Percentiles rank a stretch among this genome's conserved stretches.
These are phyloP conservation scores for Rhizopus arrhizus DNA, from an alignment of 371 early-diverging fungal genomes.

Conservation along the genomic window DNA sequence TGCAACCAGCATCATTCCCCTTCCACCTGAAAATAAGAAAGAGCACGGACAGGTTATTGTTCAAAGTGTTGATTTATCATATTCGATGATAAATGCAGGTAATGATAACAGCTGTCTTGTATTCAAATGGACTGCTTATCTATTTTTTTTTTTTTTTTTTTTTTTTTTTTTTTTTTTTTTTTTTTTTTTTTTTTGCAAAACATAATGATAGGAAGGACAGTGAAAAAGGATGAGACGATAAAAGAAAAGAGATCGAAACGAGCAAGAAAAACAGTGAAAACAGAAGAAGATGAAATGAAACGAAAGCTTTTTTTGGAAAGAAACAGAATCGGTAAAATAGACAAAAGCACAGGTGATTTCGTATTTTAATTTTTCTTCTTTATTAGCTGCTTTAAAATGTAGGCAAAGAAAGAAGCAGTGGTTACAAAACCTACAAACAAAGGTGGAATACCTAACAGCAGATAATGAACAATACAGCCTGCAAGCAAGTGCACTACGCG, in stretches of 20 bases:
- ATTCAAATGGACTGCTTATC: not conserved
- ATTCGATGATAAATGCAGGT: not conserved
- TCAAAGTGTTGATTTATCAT: not conserved
- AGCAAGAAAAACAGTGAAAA: slow-evolving; percentile 1
- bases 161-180: not conserved
- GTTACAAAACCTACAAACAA: slow-evolving; percentile 59
- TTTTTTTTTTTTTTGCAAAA: not conserved
- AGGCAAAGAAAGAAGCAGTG: slow-evolving; percentile 73
- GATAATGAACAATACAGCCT: slow-evolving; percentile 56
- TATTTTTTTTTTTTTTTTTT: not conserved
- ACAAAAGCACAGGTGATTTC: not conserved
- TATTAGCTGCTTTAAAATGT: slow-evolving; percentile 68
- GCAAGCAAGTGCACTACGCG: slow-evolving; percentile 51
- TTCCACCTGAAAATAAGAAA: not conserved
- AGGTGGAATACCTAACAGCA: slow-evolving; percentile 51
- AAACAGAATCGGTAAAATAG: slow-evolving; percentile 70
- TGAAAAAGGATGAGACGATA: not conserved
- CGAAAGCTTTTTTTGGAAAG: slow-evolving; percentile 80
- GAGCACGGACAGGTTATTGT: not conserved
- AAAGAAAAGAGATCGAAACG: not conserved
- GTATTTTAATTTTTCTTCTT: too few relatives aligned
- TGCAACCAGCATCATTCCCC: not conserved
- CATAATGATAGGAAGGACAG: not conserved
- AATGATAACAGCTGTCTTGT: not conserved
- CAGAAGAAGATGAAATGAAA: slow-evolving; percentile 64